Evolutionary conservation across 352 stramenopile genomes (phyloP).

Genomic region (Aphanomyces stellatus): DNA sequence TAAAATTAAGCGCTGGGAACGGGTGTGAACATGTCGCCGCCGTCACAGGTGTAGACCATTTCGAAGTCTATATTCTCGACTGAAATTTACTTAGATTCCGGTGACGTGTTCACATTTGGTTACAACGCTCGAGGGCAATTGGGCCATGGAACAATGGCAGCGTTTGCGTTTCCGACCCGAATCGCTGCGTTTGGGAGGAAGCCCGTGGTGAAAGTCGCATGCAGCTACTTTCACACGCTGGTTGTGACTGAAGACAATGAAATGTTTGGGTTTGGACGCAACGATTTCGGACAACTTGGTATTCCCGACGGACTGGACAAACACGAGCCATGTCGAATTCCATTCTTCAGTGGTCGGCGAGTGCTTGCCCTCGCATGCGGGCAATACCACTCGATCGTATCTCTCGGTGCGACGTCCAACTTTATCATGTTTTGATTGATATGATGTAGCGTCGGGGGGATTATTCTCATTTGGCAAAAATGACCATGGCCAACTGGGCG

Average conservation of each 20-base stretch:
- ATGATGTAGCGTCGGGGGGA: slow-evolving; percentile 40
- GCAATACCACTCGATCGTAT: slow-evolving; percentile 83
- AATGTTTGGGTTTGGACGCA: slow-evolving; percentile 83
- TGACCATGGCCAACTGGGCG: slow-evolving; percentile 85
- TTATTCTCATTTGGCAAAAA: slow-evolving; percentile 89
- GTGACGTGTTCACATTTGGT: slow-evolving; percentile 82
- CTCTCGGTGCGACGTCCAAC: slow-evolving; percentile 38
- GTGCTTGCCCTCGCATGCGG: slow-evolving; percentile 79
- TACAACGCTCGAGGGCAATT: slow-evolving; percentile 90
- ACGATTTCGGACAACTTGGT: slow-evolving; percentile 89
- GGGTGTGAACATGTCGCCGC: slow-evolving; percentile 88
- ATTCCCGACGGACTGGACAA: slow-evolving; percentile 56
- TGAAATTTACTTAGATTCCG: slow-evolving; percentile 34
- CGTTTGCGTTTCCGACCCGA: slow-evolving; percentile 37
- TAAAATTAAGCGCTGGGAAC: slow-evolving; percentile 83
- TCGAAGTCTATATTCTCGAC: background rate
- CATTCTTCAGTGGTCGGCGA: slow-evolving; percentile 33
- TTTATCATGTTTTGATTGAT: no score
- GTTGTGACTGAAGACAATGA: slow-evolving; percentile 70
- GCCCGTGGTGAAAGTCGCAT: slow-evolving; percentile 70
- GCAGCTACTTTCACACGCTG: slow-evolving; percentile 90
- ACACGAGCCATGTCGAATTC: slow-evolving; percentile 49
- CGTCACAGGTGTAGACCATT: slow-evolving; percentile 40
- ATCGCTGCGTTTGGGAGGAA: slow-evolving; percentile 37
- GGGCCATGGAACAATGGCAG: slow-evolving; percentile 61